Evolutionary conservation across 176 grass and related monocot species (phyloP), one percentile per base, ranked within the genome.

Genomic region (Elymus sibiricus): DNA sequence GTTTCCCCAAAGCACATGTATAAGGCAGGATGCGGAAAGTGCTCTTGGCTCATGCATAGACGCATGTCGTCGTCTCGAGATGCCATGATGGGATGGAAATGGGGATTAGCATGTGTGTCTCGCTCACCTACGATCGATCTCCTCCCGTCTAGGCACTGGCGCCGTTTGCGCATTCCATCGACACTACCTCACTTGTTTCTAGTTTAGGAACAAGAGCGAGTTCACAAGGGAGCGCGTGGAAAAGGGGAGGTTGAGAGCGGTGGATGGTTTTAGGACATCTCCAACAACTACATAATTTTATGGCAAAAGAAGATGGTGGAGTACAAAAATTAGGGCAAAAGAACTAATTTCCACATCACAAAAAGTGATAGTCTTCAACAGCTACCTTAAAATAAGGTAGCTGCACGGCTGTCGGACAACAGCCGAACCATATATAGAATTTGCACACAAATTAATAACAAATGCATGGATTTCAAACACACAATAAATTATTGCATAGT

Each of bases 81-180:
- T 9, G 49, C 16, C 15, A 21, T 13, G 53, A 73, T 60, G 6
- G 68, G 53, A 74, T 7, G 17, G 11, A 28, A 46, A 19, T 0
- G 11, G 56, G 55, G 12, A 25, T 28, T 24, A 5, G 59, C 17
- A 64, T 75, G 59, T 16, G 29, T 3, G 11, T 32, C 4, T 64
- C 27, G 53, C 87, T 79, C 44, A 88, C 87, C 81, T 84, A 73
- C 16, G 56, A 40, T 79, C 75, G 75, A 79, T 84, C 59, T 42
- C 39, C 75, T 59, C 32, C 6, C 15, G n/a, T 42, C 40, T 19
- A 40, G 13, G 59, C 73, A 5, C 47, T 32, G 47, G 17, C 44
- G 9, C 64, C 39, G 75, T 74, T 38, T 13, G 60, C 42, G 66
- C 75, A 55, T 82, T 40, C 66, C 81, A 88, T 88, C 42, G n/a